Percentiles rank a stretch among this genome's conserved stretches.
Conservation (phyloP, 1,139 yeast genomes). For the Yamadazyma triangularis region DNA sequence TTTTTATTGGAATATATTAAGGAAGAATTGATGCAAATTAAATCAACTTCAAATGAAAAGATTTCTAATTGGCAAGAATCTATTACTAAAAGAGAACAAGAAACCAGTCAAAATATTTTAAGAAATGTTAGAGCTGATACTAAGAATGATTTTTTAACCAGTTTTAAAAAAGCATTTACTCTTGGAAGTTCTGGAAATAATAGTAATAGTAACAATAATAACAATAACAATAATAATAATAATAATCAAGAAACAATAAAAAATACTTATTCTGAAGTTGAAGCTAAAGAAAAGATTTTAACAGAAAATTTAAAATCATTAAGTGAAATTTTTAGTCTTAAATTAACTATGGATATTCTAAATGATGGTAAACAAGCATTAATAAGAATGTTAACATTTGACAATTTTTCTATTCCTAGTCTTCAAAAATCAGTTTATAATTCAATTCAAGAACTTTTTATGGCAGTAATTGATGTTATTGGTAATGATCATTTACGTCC, state of each 20-base stretch:
- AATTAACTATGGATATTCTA: constrained; percentile 33
- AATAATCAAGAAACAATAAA: constrained; percentile 11
- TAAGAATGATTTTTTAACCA: constrained; percentile 45
- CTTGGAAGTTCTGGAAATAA: constrained; percentile 27
- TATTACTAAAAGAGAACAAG: constrained; percentile 34
- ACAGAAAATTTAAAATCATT: constrained; percentile 42
- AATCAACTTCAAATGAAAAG: constrained; percentile 20
- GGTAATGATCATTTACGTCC: constrained; percentile 69
- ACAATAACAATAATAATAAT: constrained; percentile 10
- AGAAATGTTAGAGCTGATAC: constrained; percentile 39
- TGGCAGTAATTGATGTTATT: constrained; percentile 58
- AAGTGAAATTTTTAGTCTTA: constrained; percentile 37
- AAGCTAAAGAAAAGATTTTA: constrained; percentile 41
- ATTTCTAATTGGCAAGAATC: constrained; percentile 33
- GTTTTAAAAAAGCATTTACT: constrained; percentile 59
- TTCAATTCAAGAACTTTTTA: constrained; percentile 56
- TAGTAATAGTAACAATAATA: constrained; percentile 10
- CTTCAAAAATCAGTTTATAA: constrained; percentile 27
- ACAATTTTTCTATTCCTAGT: constrained; percentile 29
- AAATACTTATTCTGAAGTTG: constrained; percentile 34
- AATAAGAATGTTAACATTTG: constrained; percentile 29
- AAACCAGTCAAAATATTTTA: constrained; percentile 35
- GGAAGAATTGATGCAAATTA: constrained; percentile 36
- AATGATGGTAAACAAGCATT: constrained; percentile 37
- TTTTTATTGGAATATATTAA: constrained; percentile 47